Evolutionary conservation across 805 yeast genomes (phyloP).

Genomic region (Isabelozyma heimii): DNA sequence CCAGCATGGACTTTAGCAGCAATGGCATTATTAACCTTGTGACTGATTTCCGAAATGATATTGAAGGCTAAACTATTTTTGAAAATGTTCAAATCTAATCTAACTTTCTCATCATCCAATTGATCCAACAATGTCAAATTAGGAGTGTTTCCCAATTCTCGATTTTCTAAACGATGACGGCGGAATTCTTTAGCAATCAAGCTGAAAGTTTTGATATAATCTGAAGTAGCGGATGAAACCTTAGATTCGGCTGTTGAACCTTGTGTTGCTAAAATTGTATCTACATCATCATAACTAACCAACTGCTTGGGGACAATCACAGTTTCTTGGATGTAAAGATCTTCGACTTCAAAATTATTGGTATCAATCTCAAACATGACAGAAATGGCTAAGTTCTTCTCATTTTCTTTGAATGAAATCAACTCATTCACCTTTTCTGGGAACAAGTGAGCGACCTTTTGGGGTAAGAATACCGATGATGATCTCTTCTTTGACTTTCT

Average conservation of each 20-base stretch:
- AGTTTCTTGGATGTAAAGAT: conserved; percentile 75
- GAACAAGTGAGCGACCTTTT: conserved; percentile 62
- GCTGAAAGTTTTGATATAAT: conserved; percentile 61
- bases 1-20: conserved; percentile 76
- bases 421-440: conserved; percentile 63
- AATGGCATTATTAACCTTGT: conserved; percentile 78
- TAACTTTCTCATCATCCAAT: conserved; percentile 80
- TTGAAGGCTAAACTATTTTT: conserved; percentile 55
- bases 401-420: conserved; percentile 60
- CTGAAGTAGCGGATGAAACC: conserved; percentile 56
- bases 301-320: conserved; percentile 60
- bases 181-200: conserved; percentile 68
- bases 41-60: conserved; percentile 70
- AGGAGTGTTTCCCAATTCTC: conserved; percentile 45
- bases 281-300: conserved; percentile 55
- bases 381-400: conserved; percentile 65
- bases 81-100: conserved; percentile 70
- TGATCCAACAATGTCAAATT: conserved; percentile 69
- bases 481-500: conserved; percentile 89
- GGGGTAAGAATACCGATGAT: conserved; percentile 84
- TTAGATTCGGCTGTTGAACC: conserved; percentile 17
- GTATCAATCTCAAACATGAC: conserved; percentile 80
- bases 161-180: conserved; percentile 59
- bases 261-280: conserved; percentile 37
- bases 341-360: conserved; percentile 64